Evolutionary conservation across 1,139 yeast genomes (phyloP).

Genomic region (Geotrichum cucujoidarum): DNA sequence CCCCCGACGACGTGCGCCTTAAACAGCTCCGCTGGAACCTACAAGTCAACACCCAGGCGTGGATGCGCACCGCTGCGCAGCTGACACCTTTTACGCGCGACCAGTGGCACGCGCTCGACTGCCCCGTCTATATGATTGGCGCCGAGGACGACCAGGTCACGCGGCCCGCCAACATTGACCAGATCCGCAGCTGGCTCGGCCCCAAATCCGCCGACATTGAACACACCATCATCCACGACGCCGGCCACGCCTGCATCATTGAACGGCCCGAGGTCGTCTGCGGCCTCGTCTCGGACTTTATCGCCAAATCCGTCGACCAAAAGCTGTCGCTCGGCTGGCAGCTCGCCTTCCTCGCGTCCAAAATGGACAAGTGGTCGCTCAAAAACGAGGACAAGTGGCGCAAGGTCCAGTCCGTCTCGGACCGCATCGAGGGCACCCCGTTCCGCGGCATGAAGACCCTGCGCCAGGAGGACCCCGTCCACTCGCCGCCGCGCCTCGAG

Average conservation of each 20-base stretch:
- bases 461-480: constrained; percentile 57
- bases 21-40: constrained; percentile 69
- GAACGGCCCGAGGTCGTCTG: constrained; percentile 62
- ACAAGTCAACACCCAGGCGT: constrained; percentile 53
- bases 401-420: constrained; percentile 47
- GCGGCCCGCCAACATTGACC: constrained; percentile 39
- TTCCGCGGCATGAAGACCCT: constrained; percentile 72
- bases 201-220: constrained; percentile 26
- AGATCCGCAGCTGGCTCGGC: constrained; percentile 28
- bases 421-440: constrained; percentile 45
- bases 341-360: constrained; percentile 44
- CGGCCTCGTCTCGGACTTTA: constrained; percentile 57
- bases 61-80: constrained; percentile 52
- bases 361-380: constrained; percentile 72
- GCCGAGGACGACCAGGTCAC: constrained; percentile 58
- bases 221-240: constrained; percentile 42
- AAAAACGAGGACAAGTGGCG: constrained; percentile 74
- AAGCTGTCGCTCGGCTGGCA: constrained; percentile 62
- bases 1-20: constrained; percentile 43
- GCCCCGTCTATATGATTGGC: constrained; percentile 49
- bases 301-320: constrained; percentile 43
- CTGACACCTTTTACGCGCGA: constrained; percentile 43
- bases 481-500: constrained; percentile 57
- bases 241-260: constrained; percentile 64
- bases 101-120: constrained; percentile 39